Evolutionary conservation across 1,139 yeast genomes (phyloP), one percentile per base, ranked within the genome.

Genomic region (Saccharomycopsis hybrid): DNA sequence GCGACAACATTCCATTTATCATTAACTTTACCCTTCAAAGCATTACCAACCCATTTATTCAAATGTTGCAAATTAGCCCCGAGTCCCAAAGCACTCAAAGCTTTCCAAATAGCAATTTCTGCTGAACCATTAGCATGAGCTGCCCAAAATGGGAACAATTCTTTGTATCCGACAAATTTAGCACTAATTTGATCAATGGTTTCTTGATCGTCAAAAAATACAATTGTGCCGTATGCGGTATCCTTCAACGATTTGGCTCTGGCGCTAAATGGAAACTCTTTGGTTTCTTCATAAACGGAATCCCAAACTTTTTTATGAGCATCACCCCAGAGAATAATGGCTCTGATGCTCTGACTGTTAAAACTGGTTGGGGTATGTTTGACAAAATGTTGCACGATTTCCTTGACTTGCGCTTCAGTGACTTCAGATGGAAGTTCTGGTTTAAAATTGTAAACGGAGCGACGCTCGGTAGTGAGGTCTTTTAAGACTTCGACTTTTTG

Each of bases 41-140:
- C 70, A 33, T 62, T 68, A 56, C 65, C 65, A 48, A 73, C 69
- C 46, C 63, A 62, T 44, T 67, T 71, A 61, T 70, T 71, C 68
- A 68, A 73, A 61, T 73, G 78, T 61, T 73, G 78, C 55, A 73
- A 64, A 57, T 70, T 74, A 52, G 66, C 74, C 56, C 77, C 77
- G 41, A 72, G 59, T 50, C 73, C 73, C 49, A 69, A 58, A 42
- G 65, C 66, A 50, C 67, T 65, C 32, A 73, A 61, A 29, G 74
- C 73, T 43, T 73, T 61, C 78, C 78, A 73, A 33, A 70, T 59
- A 56, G 63, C 60, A 48, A 71, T 67, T 62, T 72, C 76, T 49
- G 73, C 75, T 47, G 73, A 69, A 61, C 77, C 78, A 52, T 70
- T 65, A 46, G 73, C 60, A 56, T 72, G 71, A 46, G 68, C 63